Evolutionary conservation across 2,329 filamentous ascomycete species (phyloP).

Genomic region (Venturia asperata): DNA sequence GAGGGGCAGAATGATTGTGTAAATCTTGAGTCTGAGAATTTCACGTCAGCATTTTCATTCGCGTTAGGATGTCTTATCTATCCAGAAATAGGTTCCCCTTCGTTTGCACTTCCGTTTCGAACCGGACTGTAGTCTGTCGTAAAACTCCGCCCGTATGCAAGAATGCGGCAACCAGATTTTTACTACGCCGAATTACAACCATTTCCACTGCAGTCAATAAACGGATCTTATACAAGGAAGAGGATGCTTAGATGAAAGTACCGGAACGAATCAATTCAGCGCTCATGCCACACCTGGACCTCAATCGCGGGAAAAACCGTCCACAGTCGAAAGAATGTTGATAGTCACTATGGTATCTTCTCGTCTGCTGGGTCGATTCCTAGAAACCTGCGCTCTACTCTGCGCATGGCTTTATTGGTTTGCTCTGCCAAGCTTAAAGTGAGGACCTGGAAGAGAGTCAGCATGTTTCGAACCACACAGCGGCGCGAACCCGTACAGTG

Average conservation of each 20-base stretch:
- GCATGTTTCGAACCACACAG: constrained; percentile 22
- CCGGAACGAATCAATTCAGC: background rate
- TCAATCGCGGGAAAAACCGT: background rate
- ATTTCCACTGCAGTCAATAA: background rate
- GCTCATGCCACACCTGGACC: background rate
- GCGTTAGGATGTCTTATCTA: background rate
- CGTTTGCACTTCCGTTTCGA: background rate
- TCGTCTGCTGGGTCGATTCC: constrained; percentile 13
- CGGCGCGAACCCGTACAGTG: constrained; percentile 48
- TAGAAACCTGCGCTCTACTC: constrained; percentile 50
- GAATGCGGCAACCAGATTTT: background rate
- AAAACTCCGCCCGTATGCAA: background rate
- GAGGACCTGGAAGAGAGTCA: constrained; percentile 52
- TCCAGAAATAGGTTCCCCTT: background rate
- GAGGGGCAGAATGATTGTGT: background rate
- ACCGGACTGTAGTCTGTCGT: background rate
- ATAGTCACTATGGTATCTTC: constrained; percentile 13
- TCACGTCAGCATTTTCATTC: background rate
- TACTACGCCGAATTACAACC: background rate
- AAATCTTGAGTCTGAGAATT: background rate
- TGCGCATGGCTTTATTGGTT: constrained; percentile 86
- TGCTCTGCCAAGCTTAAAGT: constrained; percentile 92
- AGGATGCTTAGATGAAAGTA: background rate
- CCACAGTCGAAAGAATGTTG: background rate
- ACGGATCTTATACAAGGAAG: background rate